Evolutionary conservation across 257 asterid genomes (phyloP).

Genomic region (Solanum boliviense): DNA sequence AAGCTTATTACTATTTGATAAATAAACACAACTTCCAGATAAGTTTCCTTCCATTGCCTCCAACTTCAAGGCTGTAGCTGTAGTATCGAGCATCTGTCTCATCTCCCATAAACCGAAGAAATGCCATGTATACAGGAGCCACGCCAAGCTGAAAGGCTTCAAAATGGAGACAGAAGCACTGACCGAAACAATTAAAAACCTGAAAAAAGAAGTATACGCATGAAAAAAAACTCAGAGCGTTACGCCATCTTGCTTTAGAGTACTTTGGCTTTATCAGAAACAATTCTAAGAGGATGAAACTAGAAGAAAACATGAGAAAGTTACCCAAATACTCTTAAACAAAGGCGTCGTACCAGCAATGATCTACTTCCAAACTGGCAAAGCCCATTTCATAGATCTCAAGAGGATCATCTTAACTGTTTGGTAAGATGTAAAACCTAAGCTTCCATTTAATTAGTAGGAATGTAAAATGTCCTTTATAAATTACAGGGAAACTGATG

Average conservation of each 20-base stretch:
- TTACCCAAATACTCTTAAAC: not conserved
- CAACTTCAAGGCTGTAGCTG: conserved; percentile 49
- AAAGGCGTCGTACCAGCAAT: not conserved
- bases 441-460: not conserved
- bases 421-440: not conserved
- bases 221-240: not conserved
- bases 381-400: not conserved
- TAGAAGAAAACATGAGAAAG: not conserved
- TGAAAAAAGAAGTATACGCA: not conserved
- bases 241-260: not conserved
- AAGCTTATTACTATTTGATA: not conserved
- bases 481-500: not conserved
- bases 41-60: conserved; percentile 47
- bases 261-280: not conserved
- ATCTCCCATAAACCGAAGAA: not conserved
- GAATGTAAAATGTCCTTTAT: not conserved
- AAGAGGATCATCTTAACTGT: not conserved
- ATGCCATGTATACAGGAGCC: not conserved
- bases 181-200: conserved; percentile 51
- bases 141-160: not conserved
- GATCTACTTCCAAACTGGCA: not conserved
- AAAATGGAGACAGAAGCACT: conserved; percentile 9
- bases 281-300: not conserved
- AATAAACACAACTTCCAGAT: conserved; percentile 13
- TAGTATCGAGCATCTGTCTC: not conserved